A percentile compares a stretch with the other conserved stretches of the same genome.
phyloP scores from a whole-genome alignment of 768 basidiomycete species.

The Tylopilus rubrobrunneus region DNA sequence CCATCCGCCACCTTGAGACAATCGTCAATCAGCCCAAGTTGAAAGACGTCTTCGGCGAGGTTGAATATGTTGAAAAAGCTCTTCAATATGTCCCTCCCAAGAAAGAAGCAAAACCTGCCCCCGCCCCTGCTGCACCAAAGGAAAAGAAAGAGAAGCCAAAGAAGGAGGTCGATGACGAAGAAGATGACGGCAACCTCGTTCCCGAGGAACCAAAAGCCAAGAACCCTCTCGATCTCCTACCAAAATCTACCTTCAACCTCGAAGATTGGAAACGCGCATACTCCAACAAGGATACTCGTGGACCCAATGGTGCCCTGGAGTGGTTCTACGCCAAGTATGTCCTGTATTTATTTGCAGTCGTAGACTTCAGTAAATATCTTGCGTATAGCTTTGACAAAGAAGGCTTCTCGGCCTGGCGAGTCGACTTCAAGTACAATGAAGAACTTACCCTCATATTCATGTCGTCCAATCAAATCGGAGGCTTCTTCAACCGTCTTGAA shows the following conservation, averaged over 20 bases:
- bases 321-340: conserved; percentile 96
- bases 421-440: conserved; percentile 95
- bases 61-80: conserved; percentile 64
- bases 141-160: conserved; percentile 66
- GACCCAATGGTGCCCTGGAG: conserved; percentile 74
- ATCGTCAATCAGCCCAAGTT: conserved; percentile 80
- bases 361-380: conserved; percentile 2
- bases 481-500: conserved; percentile 98
- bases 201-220: conserved; percentile 85
- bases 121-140: conserved; percentile 36
- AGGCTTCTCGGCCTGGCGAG: conserved; percentile 88
- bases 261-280: conserved; percentile 98
- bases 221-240: conserved; percentile 91
- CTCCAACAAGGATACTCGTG: conserved; percentile 97
- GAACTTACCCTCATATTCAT: conserved; percentile 92
- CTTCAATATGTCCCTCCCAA: conserved; percentile 67
- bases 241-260: conserved; percentile 83
- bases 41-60: conserved; percentile 60
- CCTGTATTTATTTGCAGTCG: neutral
- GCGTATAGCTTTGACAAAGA: conserved; percentile 71
- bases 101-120: conserved; percentile 56
- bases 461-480: conserved; percentile 90
- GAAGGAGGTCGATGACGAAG: conserved; percentile 53
- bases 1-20: conserved; percentile 84
- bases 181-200: conserved; percentile 72